Evolutionary conservation across 2,329 filamentous ascomycete species (phyloP), one percentile per base, ranked within the genome.

Genomic region (Catunica adiposa): DNA sequence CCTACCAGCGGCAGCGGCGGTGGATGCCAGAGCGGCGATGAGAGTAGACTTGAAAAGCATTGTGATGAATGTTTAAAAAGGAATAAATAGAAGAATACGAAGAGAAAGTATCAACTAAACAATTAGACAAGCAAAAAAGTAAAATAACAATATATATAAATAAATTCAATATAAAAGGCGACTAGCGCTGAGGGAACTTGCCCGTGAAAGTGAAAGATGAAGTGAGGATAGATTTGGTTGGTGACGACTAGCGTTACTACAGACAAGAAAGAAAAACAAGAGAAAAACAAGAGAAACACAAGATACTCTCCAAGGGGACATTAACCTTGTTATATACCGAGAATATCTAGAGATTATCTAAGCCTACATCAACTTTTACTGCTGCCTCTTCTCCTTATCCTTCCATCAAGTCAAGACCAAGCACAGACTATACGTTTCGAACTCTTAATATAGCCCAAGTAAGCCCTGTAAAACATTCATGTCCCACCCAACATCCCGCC

Each of bases 41-140:
- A 68, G 64, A 61, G 75, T 62, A 59, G 71, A 68, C 60, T 71
- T 66, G 68, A 76, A 73, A 59, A 74, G 71, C 77, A 80, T 80
- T 60, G 70, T 76, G 68, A 63, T 59, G 53, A 54, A 60, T 61
- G 59, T 51, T 48, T 60, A 60, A 61, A 54, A 56, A 56, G 50
- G 60, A 37, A 57, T 26, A 44, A 34, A 34, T 11, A 11, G 29
- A 34, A 34, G 11, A 34, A 34, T n/a, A n/a, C n/a, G n/a, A n/a
- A n/a, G n/a, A n/a, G n/a, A 11, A 34, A 11, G 11, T 34, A 34
- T 34, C 29, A n/a, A 34, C 29, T 34, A 34, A 11, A 34, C 11
- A 34, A 34, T 34, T 34, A 34, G 29, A 34, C 29, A 34, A 34
- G 29, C 29, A 34, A 34, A 5, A 34, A 34, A 34, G 7, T 29